A percentile compares a stretch with the other conserved stretches of the same genome.
Evolutionary conservation across 176 grass and related monocot species (phyloP).

Genomic region (Oryza nivara): DNA sequence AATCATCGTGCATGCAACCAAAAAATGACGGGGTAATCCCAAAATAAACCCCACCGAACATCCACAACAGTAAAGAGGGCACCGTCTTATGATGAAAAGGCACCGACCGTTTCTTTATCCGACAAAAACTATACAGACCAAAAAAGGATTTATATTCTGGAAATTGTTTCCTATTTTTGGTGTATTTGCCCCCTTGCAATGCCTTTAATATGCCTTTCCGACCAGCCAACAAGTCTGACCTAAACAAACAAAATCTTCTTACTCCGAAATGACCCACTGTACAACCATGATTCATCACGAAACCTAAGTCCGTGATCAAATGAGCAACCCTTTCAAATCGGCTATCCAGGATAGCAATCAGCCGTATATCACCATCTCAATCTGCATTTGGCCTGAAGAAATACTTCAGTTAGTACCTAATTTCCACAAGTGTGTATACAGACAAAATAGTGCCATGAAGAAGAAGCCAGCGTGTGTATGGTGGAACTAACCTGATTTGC

Average conservation of each 20-base stretch:
- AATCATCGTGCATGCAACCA: slow-evolving; percentile 13
- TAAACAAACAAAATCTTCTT: slow-evolving; percentile 52
- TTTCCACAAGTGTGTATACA: neutral
- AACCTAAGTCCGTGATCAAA: neutral
- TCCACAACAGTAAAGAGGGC: slow-evolving; percentile 8
- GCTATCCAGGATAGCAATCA: neutral
- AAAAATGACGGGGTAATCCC: slow-evolving; percentile 31
- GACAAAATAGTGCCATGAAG: neutral
- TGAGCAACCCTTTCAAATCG: slow-evolving; percentile 26
- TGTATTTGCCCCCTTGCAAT: slow-evolving; percentile 32
- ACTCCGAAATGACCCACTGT: slow-evolving; percentile 33
- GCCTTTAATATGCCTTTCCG: slow-evolving; percentile 27
- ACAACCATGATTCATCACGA: slow-evolving; percentile 37
- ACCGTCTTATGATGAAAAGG: slow-evolving; percentile 17
- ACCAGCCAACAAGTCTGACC: slow-evolving; percentile 31
- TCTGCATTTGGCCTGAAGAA: neutral
- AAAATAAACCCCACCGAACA: slow-evolving; percentile 31
- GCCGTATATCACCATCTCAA: neutral
- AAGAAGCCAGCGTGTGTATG: neutral
- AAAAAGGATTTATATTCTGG: slow-evolving; percentile 37
- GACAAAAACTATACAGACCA: slow-evolving; percentile 51
- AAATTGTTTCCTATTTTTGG: slow-evolving; percentile 46
- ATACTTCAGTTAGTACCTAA: slow-evolving; percentile 11
- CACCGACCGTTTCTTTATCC: neutral
- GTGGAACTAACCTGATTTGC: slow-evolving; percentile 41